Percentiles rank a stretch among this genome's conserved stretches.
These are phyloP conservation scores for Corymbia calophylla DNA, from an alignment of 441 rosid genomes.

Conservation along the genomic window DNA sequence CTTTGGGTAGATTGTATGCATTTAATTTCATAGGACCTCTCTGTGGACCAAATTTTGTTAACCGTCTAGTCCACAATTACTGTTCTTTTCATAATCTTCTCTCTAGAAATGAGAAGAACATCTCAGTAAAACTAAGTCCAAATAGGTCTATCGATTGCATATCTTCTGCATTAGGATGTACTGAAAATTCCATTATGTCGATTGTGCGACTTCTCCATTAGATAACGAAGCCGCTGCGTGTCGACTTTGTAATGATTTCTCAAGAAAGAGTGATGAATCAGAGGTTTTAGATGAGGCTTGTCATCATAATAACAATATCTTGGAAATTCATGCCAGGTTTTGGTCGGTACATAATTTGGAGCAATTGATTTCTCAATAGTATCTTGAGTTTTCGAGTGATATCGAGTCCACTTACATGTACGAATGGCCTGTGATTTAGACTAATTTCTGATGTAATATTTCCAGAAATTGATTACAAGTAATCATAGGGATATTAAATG, in stretches of 20 bases:
- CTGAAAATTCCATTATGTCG: background rate
- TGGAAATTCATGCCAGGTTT: background rate
- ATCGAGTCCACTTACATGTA: background rate
- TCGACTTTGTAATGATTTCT: background rate
- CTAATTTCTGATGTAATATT: background rate
- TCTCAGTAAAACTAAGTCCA: background rate
- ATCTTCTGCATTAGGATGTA: background rate
- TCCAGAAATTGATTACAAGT: background rate
- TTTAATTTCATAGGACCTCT: background rate
- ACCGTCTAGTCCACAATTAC: background rate
- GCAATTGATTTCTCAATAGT: background rate
- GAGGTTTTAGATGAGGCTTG: background rate
- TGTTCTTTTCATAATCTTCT: background rate
- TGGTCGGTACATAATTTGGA: background rate
- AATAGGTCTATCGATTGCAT: too few species aligned
- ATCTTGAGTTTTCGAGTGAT: background rate
- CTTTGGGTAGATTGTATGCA: background rate
- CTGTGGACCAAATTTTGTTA: background rate
- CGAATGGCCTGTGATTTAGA: background rate
- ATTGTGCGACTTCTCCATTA: background rate
- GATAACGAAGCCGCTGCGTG: background rate
- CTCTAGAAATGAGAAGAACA: background rate
- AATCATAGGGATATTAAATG: background rate
- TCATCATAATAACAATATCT: slow-evolving; percentile 22
- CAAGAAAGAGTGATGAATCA: background rate